Conservation (phyloP, 495 filamentous ascomycete species). For the Penicillium bovifimosum region DNA sequence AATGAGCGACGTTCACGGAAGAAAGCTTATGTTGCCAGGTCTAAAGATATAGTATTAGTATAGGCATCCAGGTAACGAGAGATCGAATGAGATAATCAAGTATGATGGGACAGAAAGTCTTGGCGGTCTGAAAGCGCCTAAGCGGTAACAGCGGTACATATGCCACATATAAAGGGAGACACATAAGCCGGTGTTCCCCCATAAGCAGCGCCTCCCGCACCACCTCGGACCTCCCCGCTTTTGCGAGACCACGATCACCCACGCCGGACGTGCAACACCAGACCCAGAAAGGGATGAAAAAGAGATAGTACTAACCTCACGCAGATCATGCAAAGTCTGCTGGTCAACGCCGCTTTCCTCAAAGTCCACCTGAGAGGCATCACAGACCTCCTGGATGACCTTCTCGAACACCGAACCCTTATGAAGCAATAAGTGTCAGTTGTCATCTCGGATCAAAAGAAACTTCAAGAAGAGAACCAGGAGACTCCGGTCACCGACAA, state of each 20-base stretch:
- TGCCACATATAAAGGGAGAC: conserved; percentile 41
- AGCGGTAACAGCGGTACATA: conserved; percentile 36
- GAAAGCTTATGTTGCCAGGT: conserved; percentile 91
- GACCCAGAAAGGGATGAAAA: conserved; percentile 10
- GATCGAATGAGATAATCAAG: conserved; percentile 11
- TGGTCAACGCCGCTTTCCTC: conserved; percentile 93
- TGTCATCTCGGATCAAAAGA: conserved; percentile 4
- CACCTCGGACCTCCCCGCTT: conserved; percentile 31
- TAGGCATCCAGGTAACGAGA: conserved; percentile 2
- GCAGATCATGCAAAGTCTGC: conserved; percentile 75
- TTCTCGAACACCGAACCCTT: conserved; percentile 82
- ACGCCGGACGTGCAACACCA: conserved; percentile 12
- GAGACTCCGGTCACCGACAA: not conserved
- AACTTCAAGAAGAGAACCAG: too few species aligned
- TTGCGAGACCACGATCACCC: conserved; percentile 18
- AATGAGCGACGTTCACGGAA: conserved; percentile 70
- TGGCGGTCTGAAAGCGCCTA: conserved; percentile 29
- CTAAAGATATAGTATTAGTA: conserved; percentile 44
- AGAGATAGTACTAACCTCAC: conserved; percentile 55
- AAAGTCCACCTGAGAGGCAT: conserved; percentile 85
- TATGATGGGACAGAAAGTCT: conserved; percentile 9
- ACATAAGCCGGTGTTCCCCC: conserved; percentile 39
- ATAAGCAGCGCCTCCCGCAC: conserved; percentile 39
- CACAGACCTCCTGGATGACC: conserved; percentile 89
- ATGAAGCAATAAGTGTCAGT: conserved; percentile 33